Conservation (phyloP, 139 green algal species). For the Dunaliella sp. region DNA sequence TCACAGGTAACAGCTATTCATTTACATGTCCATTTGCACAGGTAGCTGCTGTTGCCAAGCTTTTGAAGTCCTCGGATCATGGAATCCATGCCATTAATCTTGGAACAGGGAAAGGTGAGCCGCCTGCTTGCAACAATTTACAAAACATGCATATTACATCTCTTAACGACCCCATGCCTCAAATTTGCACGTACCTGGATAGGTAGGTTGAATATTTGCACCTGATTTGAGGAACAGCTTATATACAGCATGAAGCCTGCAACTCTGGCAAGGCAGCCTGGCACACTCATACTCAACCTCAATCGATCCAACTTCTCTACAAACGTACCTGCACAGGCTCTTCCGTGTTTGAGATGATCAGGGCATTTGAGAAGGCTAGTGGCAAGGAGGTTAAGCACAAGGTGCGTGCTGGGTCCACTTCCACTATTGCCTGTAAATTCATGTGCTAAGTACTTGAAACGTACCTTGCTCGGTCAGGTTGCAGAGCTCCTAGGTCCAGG, state of each 20-base stretch:
- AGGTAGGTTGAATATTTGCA: too few species aligned
- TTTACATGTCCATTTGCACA: too few species aligned
- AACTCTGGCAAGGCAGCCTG: too few species aligned
- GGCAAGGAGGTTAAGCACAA: conserved; percentile 65
- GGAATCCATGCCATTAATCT: conserved; percentile 91
- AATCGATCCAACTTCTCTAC: too few species aligned
- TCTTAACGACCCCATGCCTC: too few species aligned
- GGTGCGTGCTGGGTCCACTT: too few species aligned
- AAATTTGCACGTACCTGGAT: too few species aligned
- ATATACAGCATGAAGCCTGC: not conserved
- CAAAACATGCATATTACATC: too few species aligned
- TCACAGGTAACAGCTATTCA: too few species aligned
- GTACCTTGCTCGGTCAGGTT: not conserved
- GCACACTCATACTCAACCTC: too few species aligned
- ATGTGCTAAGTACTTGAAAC: too few species aligned
- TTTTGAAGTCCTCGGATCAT: conserved; percentile 55
- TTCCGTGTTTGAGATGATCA: conserved; percentile 95
- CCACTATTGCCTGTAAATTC: too few species aligned
- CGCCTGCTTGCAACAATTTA: not conserved
- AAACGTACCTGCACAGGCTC: conserved; percentile 48
- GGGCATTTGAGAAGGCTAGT: conserved; percentile 87
- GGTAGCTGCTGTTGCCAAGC: conserved; percentile 78
- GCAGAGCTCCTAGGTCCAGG: not conserved
- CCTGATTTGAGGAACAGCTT: not conserved
- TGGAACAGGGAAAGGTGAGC: conserved; percentile 69